phyloP scores from a whole-genome alignment of 768 basidiomycete species.

The Podaxis pistillaris region DNA sequence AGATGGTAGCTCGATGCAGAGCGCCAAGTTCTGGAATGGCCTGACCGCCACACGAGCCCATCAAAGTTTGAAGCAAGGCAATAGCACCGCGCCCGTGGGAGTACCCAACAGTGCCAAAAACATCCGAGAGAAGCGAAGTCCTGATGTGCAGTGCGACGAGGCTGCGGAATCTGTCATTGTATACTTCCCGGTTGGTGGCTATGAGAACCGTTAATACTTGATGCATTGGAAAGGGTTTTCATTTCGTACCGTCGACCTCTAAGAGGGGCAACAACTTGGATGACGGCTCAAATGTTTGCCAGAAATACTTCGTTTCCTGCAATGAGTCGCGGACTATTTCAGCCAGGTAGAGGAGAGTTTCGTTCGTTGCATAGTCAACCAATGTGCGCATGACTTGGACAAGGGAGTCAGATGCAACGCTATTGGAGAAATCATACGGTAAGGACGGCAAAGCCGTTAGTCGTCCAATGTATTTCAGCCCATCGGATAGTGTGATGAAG shows the following conservation, averaged over 20 bases:
- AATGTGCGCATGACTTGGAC: constrained; percentile 88
- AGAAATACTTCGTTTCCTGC: constrained; percentile 67
- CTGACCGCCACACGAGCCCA: constrained; percentile 58
- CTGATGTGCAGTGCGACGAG: constrained; percentile 77
- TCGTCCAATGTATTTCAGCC: constrained; percentile 70
- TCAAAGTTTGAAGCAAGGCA: constrained; percentile 71
- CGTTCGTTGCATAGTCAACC: constrained; percentile 79
- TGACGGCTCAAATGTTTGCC: constrained; percentile 49
- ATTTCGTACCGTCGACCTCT: constrained; percentile 46
- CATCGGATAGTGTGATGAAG: constrained; percentile 74
- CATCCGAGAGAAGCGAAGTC: constrained; percentile 80
- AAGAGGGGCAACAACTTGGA: constrained; percentile 68
- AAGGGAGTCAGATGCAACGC: constrained; percentile 82
- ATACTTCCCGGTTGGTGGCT: constrained; percentile 47
- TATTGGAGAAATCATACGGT: constrained; percentile 85
- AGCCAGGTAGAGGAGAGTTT: constrained; percentile 70
- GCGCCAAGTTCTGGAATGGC: constrained; percentile 73
- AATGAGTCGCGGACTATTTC: constrained; percentile 70
- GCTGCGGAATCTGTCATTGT: constrained; percentile 66
- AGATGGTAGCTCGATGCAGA: constrained; percentile 78
- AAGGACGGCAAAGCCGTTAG: constrained; percentile 83
- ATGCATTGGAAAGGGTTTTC: neutral
- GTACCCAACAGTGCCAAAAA: constrained; percentile 81
- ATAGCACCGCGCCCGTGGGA: constrained; percentile 78
- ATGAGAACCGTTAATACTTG: constrained; percentile 13